Percentiles rank a stretch among this genome's conserved stretches.
phyloP scores from a whole-genome alignment of 495 filamentous ascomycete genomes.

The Staphylotrichum tortipilum region DNA sequence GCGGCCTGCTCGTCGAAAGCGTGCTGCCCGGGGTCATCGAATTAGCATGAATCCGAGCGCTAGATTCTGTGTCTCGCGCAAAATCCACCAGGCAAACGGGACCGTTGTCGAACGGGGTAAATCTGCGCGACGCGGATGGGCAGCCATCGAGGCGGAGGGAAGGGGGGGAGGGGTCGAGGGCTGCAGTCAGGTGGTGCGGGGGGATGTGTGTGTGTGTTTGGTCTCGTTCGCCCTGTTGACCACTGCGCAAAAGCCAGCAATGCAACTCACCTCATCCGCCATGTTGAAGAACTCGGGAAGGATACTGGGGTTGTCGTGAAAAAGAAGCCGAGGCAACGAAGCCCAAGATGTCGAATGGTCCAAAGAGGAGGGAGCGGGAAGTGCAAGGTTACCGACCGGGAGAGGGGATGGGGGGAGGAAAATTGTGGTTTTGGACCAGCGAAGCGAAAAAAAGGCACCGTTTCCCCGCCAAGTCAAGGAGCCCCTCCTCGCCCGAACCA shows the following conservation, averaged over 20 bases:
- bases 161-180: no score
- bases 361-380: slow-evolving; percentile 15
- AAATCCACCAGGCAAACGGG: neutral
- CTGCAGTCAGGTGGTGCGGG: neutral
- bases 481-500: slow-evolving; percentile 13
- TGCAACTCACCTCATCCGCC: slow-evolving; percentile 39
- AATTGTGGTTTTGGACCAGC: slow-evolving; percentile 20
- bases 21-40: slow-evolving; percentile 53
- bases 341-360: slow-evolving; percentile 18
- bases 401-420: slow-evolving; percentile 21
- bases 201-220: neutral
- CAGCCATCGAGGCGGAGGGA: no score
- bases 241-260: neutral
- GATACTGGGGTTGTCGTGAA: slow-evolving; percentile 21
- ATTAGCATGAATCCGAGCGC: slow-evolving; percentile 1
- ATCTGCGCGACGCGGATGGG: no score
- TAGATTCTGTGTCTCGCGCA: neutral
- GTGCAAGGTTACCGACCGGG: slow-evolving; percentile 13
- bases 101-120: no score
- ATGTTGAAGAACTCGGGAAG: slow-evolving; percentile 37
- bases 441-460: slow-evolving; percentile 15
- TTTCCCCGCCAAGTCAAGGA: slow-evolving; percentile 16
- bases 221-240: no score
- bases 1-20: slow-evolving; percentile 64
- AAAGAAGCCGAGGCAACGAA: slow-evolving; percentile 22